Evolutionary conservation across 805 yeast genomes (phyloP).

Genomic region (Candida insectalens): DNA sequence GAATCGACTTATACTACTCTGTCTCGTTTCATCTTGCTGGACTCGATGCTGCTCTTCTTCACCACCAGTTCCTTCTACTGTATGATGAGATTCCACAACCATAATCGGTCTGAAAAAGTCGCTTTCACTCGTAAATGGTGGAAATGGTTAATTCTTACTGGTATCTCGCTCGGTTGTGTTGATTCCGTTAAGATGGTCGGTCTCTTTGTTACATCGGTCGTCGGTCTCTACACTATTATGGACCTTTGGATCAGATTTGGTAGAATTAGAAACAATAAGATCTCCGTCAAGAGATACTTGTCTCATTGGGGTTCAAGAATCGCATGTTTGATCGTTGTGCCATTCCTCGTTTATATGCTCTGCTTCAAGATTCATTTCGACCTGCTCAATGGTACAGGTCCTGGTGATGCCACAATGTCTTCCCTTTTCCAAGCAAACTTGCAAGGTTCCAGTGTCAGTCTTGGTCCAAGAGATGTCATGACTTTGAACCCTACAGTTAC

Average conservation of each 20-base stretch:
- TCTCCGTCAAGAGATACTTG: constrained; percentile 25
- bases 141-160: constrained; percentile 83
- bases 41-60: constrained; percentile 84
- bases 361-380: constrained; percentile 78
- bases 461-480: constrained; percentile 56
- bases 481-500: constrained; percentile 49
- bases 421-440: constrained; percentile 76
- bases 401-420: constrained; percentile 63
- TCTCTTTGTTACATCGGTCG: constrained; percentile 74
- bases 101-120: constrained; percentile 33
- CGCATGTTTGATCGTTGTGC: constrained; percentile 57
- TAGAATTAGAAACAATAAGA: constrained; percentile 29
- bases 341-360: constrained; percentile 55
- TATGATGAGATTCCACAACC: constrained; percentile 61
- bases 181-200: constrained; percentile 97
- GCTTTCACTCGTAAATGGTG: constrained; percentile 77
- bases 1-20: constrained; percentile 80
- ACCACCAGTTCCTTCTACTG: constrained; percentile 75
- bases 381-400: constrained; percentile 69
- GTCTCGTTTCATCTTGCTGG: constrained; percentile 83
- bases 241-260: constrained; percentile 90
- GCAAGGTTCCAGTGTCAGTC: constrained; percentile 50
- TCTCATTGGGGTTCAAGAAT: constrained; percentile 69
- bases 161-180: constrained; percentile 80
- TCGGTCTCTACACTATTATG: constrained; percentile 83